These are phyloP conservation scores for Lophium mytilinum DNA, from an alignment of 495 filamentous ascomycete species.

Conservation along the genomic window DNA sequence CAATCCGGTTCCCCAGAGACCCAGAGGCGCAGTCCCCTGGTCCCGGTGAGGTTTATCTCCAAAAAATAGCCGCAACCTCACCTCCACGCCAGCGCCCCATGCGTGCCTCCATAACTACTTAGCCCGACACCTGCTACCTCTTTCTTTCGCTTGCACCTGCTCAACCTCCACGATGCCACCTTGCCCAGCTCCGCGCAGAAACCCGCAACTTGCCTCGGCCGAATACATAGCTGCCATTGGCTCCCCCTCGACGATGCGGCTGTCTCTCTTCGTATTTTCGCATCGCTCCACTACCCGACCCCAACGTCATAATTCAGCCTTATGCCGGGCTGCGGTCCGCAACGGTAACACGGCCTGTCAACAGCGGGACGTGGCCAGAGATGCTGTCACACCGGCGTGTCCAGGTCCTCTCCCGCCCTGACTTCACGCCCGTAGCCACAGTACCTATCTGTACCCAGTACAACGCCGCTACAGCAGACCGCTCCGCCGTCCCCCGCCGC, in stretches of 20 bases:
- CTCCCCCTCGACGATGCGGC: neutral
- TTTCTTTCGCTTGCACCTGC: conserved; percentile 25
- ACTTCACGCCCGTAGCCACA: no score
- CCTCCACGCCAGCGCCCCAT: conserved; percentile 17
- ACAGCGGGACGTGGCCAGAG: neutral
- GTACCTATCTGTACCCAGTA: neutral
- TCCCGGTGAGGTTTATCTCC: conserved; percentile 18
- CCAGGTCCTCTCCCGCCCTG: neutral
- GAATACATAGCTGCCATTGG: neutral
- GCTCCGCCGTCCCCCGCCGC: neutral
- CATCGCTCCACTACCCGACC: neutral
- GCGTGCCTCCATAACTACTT: conserved; percentile 20
- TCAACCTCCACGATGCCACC: conserved; percentile 11
- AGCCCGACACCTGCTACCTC: conserved; percentile 5
- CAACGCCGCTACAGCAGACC: neutral
- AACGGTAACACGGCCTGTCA: neutral
- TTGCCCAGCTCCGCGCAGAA: neutral
- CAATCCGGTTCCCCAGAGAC: no score
- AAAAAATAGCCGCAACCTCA: conserved; percentile 16
- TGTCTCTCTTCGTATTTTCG: conserved; percentile 18
- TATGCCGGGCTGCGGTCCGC: conserved; percentile 1
- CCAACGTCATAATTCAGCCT: conserved; percentile 17
- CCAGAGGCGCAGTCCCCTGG: neutral
- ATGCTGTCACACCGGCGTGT: neutral
- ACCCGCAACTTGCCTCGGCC: conserved; percentile 1